A percentile compares a stretch with the other conserved stretches of the same genome.
phyloP scores from a whole-genome alignment of 2,329 filamentous ascomycete species.

The Didymella pinodella region DNA sequence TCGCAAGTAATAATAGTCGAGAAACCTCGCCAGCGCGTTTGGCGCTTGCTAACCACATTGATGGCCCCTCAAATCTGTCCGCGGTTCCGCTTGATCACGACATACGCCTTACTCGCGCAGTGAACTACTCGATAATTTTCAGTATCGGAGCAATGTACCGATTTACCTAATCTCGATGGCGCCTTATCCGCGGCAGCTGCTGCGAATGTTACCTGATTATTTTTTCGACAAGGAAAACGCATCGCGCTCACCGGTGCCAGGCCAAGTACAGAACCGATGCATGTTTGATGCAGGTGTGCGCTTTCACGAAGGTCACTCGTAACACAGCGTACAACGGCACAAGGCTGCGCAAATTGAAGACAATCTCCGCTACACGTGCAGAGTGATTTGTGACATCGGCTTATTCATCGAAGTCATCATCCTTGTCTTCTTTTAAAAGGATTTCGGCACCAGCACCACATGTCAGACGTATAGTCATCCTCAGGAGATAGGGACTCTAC shows the following conservation, averaged over 20 bases:
- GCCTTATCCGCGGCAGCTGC: constrained; percentile 3
- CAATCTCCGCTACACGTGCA: constrained; percentile 6
- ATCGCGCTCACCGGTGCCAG: constrained; percentile 7
- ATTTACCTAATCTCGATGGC: constrained; percentile 3
- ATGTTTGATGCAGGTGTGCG: constrained; percentile 16
- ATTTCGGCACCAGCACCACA: constrained; percentile 6
- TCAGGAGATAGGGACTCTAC: constrained; percentile 19
- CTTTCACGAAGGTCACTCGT: constrained; percentile 4
- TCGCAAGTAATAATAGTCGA: constrained; percentile 15
- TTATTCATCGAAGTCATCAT: constrained; percentile 6
- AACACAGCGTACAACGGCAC: constrained; percentile 10
- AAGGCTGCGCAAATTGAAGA: constrained; percentile 10
- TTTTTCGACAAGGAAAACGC: neutral
- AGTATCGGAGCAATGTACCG: neutral
- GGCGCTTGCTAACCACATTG: constrained; percentile 16
- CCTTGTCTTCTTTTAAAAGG: constrained; percentile 6
- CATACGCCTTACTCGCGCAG: neutral
- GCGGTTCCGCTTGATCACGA: constrained; percentile 8
- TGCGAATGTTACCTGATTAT: constrained; percentile 4
- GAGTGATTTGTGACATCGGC: constrained; percentile 9
- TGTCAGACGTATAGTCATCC: constrained; percentile 23
- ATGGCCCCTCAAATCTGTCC: constrained; percentile 3
- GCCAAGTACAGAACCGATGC: constrained; percentile 10
- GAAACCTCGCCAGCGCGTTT: constrained; percentile 13
- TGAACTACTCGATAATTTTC: neutral